Conservation (phyloP, 768 basidiomycete species). For the Boletus reticulatus region DNA sequence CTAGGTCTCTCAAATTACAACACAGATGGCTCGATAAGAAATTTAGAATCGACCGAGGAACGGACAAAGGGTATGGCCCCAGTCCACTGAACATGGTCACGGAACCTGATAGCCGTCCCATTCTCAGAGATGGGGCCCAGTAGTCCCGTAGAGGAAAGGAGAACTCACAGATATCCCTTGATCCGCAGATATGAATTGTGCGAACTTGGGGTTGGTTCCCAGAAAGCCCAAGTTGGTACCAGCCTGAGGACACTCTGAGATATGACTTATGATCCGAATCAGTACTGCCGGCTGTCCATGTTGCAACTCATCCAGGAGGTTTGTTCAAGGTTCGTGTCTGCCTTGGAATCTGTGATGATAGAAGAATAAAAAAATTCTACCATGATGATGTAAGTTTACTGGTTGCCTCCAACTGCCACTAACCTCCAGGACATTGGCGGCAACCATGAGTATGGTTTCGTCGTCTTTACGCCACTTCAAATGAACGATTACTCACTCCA, state of each 20-base stretch:
- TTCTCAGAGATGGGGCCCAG: not conserved
- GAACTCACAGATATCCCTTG: slow-evolving; percentile 4
- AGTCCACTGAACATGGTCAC: not conserved
- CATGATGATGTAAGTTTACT: not conserved
- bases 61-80: not conserved
- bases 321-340: not conserved
- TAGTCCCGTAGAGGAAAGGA: not conserved
- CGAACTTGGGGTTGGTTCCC: not conserved
- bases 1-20: not conserved
- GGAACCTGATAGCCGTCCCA: not conserved
- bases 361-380: not conserved
- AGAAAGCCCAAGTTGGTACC: not conserved
- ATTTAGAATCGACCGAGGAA: not conserved
- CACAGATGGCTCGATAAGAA: too few relatives aligned
- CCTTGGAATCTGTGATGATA: not conserved
- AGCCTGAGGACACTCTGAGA: not conserved
- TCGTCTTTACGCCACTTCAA: slow-evolving; percentile 16
- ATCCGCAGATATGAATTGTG: slow-evolving; percentile 18
- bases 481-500: slow-evolving; percentile 29
- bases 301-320: not conserved
- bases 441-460: slow-evolving; percentile 12
- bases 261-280: slow-evolving; percentile 7
- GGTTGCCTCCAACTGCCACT: not conserved
- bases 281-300: not conserved
- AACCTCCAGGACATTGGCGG: not conserved